These are phyloP conservation scores for Eucalyptus cloeziana DNA, from an alignment of 345 rosid species.

Conservation along the genomic window DNA sequence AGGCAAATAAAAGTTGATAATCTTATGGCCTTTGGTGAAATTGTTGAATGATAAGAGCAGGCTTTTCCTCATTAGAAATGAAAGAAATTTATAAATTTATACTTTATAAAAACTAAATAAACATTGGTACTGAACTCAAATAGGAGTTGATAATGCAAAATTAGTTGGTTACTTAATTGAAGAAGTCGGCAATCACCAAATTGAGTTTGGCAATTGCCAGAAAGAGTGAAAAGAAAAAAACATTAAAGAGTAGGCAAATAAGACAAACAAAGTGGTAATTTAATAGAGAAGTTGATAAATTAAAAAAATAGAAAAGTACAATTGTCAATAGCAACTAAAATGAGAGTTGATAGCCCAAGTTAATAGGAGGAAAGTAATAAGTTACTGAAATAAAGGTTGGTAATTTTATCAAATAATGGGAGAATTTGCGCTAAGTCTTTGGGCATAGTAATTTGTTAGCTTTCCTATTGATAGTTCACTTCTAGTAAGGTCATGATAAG, in stretches of 20 bases:
- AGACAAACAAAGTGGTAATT: background rate
- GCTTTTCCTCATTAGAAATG: background rate
- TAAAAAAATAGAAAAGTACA: background rate
- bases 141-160: background rate
- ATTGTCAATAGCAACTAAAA: background rate
- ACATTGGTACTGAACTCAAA: background rate
- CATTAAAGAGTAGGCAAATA: background rate
- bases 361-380: background rate
- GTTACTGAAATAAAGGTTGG: background rate
- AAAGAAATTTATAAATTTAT: background rate
- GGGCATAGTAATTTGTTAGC: too few species aligned
- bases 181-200: background rate
- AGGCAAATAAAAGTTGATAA: background rate
- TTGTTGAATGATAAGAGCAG: background rate
- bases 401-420: background rate
- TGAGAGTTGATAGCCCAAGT: background rate
- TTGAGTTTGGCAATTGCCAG: background rate
- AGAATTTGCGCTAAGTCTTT: background rate
- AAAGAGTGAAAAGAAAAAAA: background rate
- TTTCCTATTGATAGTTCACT: too few species aligned
- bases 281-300: background rate
- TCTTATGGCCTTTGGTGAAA: background rate
- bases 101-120: background rate
- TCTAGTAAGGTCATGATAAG: background rate
- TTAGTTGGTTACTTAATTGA: background rate